A percentile compares a stretch with the other conserved stretches of the same genome.
phyloP scores from a whole-genome alignment of 2,329 filamentous ascomycete genomes.

The Penicillium sp. region DNA sequence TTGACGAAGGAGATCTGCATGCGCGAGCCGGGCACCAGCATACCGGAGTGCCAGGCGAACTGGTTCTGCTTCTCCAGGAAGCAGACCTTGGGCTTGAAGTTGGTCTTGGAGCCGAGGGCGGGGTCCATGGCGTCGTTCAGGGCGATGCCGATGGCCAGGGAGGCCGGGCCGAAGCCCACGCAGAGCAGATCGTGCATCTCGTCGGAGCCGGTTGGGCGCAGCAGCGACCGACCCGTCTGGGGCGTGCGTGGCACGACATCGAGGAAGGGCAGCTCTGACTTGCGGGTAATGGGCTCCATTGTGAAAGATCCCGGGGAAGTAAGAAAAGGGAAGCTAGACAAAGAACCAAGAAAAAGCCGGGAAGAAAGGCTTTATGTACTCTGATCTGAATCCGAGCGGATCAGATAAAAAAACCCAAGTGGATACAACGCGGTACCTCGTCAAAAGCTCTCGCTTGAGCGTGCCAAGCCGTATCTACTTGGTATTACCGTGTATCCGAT shows the following conservation, averaged over 20 bases:
- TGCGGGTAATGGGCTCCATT: slow-evolving; percentile 24
- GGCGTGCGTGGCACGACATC: slow-evolving; percentile 23
- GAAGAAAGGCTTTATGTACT: slow-evolving; percentile 7
- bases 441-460: slow-evolving; percentile 7
- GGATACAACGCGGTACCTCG: slow-evolving; percentile 6
- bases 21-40: slow-evolving; percentile 88
- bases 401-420: slow-evolving; percentile 28
- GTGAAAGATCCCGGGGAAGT: neutral
- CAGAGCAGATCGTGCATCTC: slow-evolving; percentile 83
- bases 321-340: neutral
- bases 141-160: slow-evolving; percentile 84
- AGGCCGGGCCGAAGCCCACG: slow-evolving; percentile 90
- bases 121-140: slow-evolving; percentile 73
- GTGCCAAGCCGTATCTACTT: slow-evolving; percentile 12
- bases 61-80: slow-evolving; percentile 83
- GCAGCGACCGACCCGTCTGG: slow-evolving; percentile 40
- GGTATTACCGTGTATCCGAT: neutral
- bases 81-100: slow-evolving; percentile 66
- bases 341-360: neutral
- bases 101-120: slow-evolving; percentile 40
- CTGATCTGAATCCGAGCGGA: slow-evolving; percentile 13
- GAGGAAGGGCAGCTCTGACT: slow-evolving; percentile 30
- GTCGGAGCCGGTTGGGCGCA: slow-evolving; percentile 58
- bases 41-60: slow-evolving; percentile 93
- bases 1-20: slow-evolving; percentile 99